Base-by-base conservation (phyloP, 1,139 yeast species). In the Schwanniomyces etchellsii region DNA sequence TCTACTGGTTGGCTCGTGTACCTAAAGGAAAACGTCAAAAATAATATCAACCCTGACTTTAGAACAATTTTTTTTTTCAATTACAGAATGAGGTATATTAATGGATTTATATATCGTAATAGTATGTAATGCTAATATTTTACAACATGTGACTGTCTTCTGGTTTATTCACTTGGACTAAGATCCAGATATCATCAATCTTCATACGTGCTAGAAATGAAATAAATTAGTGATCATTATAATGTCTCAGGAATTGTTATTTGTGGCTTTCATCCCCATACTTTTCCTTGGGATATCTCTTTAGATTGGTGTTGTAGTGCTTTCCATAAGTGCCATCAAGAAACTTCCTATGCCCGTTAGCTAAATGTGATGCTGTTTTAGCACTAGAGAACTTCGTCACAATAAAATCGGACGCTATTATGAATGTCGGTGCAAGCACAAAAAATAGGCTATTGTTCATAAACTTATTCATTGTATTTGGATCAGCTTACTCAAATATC, bases 1-100 rank as follows among this genome's bases (percentile, higher is more conserved):
- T 81, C 32, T 82, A 81, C 57, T 82, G 81, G 76, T 52, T 79
- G 28, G 70, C 73, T 6, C 74, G 93, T 59, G 91, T 81, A 35
- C 91, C 91, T 35, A 59, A 55, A 38, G 43, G 44, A 14, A 31
- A 28, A 15, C 34, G 35, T 27, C 45, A 53, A 38, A 54, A 50
- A 51, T 54, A 54, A 44, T 30, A 24, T 16, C 16, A 11, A 21
- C 10, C 15, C 7, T 12, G 14, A 6, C n/a, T 9, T 13, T 10
- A n/a, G n/a, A n/a, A n/a, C n/a, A n/a, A n/a, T n/a, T n/a, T n/a
- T n/a, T n/a, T n/a, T n/a, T n/a, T n/a, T n/a, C n/a, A n/a, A n/a
- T n/a, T n/a, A n/a, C n/a, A n/a, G n/a, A n/a, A n/a, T n/a, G n/a
- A n/a, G n/a, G n/a, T n/a, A n/a, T n/a, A n/a, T n/a, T n/a, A n/a